Percentiles rank a stretch among this genome's conserved stretches.
Evolutionary conservation across 805 yeast species (phyloP).

Genomic region (Ogataea salicorniae): DNA sequence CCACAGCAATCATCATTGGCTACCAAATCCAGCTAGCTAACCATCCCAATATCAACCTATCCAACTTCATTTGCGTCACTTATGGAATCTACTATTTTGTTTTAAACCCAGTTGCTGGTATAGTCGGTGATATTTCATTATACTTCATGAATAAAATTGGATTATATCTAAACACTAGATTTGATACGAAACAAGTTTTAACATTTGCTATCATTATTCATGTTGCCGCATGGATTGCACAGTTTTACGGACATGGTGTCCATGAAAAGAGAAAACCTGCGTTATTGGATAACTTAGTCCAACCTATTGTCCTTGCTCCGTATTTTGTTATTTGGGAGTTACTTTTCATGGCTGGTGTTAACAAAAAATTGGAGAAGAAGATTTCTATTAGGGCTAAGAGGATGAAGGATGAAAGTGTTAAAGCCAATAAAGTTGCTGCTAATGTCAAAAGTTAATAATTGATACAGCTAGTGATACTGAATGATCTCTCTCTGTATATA

Average conservation of each 20-base stretch:
- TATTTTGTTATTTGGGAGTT: constrained; percentile 80
- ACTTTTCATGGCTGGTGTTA: constrained; percentile 61
- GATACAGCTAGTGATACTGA: too few species aligned
- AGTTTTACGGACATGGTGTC: constrained; percentile 82
- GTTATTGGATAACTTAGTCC: constrained; percentile 70
- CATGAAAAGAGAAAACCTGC: constrained; percentile 87
- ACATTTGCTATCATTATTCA: constrained; percentile 38
- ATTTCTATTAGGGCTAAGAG: constrained; percentile 46
- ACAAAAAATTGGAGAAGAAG: constrained; percentile 42
- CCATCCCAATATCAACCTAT: constrained; percentile 34
- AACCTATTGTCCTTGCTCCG: constrained; percentile 88
- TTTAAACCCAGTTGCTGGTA: constrained; percentile 50
- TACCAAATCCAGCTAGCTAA: constrained; percentile 11
- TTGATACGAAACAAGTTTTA: constrained; percentile 19
- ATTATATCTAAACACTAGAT: constrained; percentile 9
- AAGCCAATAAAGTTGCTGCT: constrained; percentile 19
- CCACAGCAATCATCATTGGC: constrained; percentile 44
- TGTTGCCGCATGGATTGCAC: constrained; percentile 66
- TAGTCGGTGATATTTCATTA: constrained; percentile 37
- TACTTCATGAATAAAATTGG: constrained; percentile 17
- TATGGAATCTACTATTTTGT: constrained; percentile 56
- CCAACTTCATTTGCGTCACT: constrained; percentile 38
- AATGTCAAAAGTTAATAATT: too few species aligned
- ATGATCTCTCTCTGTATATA: too few species aligned
- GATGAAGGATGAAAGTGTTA: constrained; percentile 24